Base-by-base conservation (phyloP, 768 basidiomycete genomes). In the Leccinum longicurvipes region DNA sequence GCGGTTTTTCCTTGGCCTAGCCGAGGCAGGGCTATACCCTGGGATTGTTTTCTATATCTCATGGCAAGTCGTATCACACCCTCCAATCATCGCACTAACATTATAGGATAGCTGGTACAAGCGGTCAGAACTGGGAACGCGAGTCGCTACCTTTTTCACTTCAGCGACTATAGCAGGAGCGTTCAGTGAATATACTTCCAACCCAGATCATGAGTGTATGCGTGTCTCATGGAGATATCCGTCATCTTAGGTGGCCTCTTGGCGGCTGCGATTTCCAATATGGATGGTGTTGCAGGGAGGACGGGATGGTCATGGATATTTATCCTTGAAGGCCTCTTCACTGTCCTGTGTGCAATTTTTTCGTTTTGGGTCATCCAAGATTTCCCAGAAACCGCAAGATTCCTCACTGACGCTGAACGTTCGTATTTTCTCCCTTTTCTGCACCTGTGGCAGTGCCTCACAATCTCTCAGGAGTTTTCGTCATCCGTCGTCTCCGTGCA, bases 131-230 rank as follows among this genome's bases (percentile, higher is more conserved):
- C 78, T 88, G 61, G 89, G 87, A 15, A 76, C 80, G 29, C 83
- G 89, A 31, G 74, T 87, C 23, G 87, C 89, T 0, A 56, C 86
- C 15, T 93, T 93, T 74, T 91, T 91, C 72, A 84, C 86, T 3
- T 86, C 89, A 27, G 88, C 89, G 2, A 91, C 90, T 0, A 77
- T 87, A 27, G 83, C 89, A 5, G 91, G 90, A 23, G 87, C 86
- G 14, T 89, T 89, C 69, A 84, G 86, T 85, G 51, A 50, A 77
- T 57, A 41, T 21, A 46, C 66, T 34, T 47, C n/a, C 19, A n/a
- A 24, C 14, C 25, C 31, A 9, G 23, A 9, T 49, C 19, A 19
- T 5, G 39, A 41, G 4, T 15, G 8, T 44, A 10, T 27, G 11
- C 27, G 25, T 41, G 15, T 23, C 55, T 55, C 14, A 53, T 36